Conservation (phyloP, 345 rosid genomes). For the Hibiscus syriacus region DNA sequence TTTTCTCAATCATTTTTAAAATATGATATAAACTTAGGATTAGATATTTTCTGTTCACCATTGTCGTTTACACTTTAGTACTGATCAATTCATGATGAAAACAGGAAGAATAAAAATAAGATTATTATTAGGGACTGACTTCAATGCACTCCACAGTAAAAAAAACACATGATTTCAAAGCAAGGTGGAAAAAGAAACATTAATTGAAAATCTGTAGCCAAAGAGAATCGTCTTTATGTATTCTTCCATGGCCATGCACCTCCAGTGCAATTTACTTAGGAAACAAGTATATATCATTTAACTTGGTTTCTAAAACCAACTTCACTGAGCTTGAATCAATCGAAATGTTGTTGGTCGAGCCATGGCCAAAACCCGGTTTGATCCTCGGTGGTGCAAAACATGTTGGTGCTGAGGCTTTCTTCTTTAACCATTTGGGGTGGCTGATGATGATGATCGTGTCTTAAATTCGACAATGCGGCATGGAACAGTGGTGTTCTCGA, state of each 20-base stretch:
- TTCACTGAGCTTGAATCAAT: too few relatives aligned
- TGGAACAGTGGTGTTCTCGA: constrained; percentile 57
- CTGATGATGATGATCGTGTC: constrained; percentile 42
- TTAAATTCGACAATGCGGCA: constrained; percentile 44
- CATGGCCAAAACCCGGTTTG: constrained; percentile 96
- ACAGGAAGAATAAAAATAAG: too few relatives aligned
- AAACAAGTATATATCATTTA: too few relatives aligned
- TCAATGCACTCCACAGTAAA: constrained; percentile 9
- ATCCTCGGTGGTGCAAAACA: constrained; percentile 89
- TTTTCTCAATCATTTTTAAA: too few relatives aligned
- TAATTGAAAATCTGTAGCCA: neutral
- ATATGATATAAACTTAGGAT: constrained; percentile 7
- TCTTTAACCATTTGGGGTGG: constrained; percentile 69
- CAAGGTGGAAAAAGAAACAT: constrained; percentile 7
- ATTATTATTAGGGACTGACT: constrained; percentile 8
- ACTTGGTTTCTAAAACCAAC: too few relatives aligned
- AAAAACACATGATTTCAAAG: constrained; percentile 30
- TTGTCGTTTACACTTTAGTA: neutral
- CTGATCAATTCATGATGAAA: constrained; percentile 20
- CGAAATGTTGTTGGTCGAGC: constrained; percentile 73
- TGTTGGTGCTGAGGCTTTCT: constrained; percentile 77
- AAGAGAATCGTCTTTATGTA: neutral
- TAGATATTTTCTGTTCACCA: too few relatives aligned
- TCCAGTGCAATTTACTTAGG: neutral
- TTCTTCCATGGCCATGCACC: constrained; percentile 18